Conservation (phyloP, 2,329 filamentous ascomycete species). For the Fusarium tuaranense region DNA sequence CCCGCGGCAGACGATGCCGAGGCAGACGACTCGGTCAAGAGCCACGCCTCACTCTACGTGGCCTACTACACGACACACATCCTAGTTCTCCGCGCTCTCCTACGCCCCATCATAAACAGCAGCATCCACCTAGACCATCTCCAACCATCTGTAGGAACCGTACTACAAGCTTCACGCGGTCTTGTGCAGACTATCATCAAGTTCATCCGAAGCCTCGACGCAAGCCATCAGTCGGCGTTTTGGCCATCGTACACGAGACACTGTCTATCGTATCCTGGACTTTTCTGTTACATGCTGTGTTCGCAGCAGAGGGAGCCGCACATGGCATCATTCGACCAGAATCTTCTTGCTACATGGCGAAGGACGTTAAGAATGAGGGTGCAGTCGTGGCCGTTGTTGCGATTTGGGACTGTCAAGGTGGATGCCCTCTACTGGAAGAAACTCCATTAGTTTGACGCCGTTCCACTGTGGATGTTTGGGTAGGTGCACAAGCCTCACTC, state of each 20-base stretch:
- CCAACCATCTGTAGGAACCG: not conserved
- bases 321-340: not conserved
- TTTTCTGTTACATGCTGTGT: not conserved
- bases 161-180: not conserved
- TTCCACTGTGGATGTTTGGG: not conserved
- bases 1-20: not conserved
- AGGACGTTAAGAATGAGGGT: conserved; percentile 22
- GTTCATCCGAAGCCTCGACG: not conserved
- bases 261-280: not conserved
- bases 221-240: not conserved
- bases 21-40: not conserved
- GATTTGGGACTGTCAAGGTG: conserved; percentile 38
- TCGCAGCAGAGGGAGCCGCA: not conserved
- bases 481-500: not conserved
- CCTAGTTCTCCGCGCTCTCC: not conserved
- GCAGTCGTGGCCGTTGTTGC: conserved; percentile 35
- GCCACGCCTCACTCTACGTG: not conserved
- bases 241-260: not conserved
- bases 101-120: not conserved
- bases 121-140: not conserved
- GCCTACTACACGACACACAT: not conserved
- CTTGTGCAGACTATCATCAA: not conserved
- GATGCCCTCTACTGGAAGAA: conserved; percentile 41
- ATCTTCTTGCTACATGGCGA: not conserved
- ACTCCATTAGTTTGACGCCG: not conserved